A percentile compares a stretch with the other conserved stretches of the same genome.
phyloP scores from a whole-genome alignment of 768 basidiomycete species.

The Mycena venus region DNA sequence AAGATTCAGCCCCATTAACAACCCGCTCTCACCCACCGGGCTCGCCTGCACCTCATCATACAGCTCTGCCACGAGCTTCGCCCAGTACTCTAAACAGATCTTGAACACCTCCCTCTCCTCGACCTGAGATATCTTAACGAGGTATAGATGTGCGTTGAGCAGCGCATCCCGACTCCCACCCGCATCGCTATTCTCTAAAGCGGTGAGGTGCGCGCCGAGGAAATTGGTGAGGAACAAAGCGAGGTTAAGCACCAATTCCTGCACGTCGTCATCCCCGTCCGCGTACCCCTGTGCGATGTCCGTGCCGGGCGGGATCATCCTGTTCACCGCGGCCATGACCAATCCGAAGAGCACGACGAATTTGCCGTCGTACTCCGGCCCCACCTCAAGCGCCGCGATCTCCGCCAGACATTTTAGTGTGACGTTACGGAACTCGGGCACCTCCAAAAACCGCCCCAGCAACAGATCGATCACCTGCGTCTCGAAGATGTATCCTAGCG shows the following conservation, averaged over 20 bases:
- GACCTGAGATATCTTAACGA: slow-evolving; percentile 98
- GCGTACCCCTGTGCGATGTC: slow-evolving; percentile 95
- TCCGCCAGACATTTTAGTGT: slow-evolving; percentile 97
- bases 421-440: slow-evolving; percentile 96
- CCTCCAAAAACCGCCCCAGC: slow-evolving; percentile 94
- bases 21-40: slow-evolving; percentile 87
- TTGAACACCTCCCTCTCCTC: slow-evolving; percentile 99
- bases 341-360: slow-evolving; percentile 97
- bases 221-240: slow-evolving; percentile 98
- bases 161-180: slow-evolving; percentile 95
- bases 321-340: slow-evolving; percentile 97
- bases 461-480: slow-evolving; percentile 96
- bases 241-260: slow-evolving; percentile 97
- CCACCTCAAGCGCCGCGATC: slow-evolving; percentile 94
- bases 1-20: slow-evolving; percentile 91
- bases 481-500: slow-evolving; percentile 98
- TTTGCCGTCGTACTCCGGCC: slow-evolving; percentile 97
- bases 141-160: slow-evolving; percentile 96
- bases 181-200: no score
- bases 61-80: slow-evolving; percentile 93
- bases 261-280: slow-evolving; percentile 90
- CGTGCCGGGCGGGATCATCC: slow-evolving; percentile 96
- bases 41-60: slow-evolving; percentile 97
- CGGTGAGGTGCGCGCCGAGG: slow-evolving; percentile 91
- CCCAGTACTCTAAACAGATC: slow-evolving; percentile 98